These are phyloP conservation scores for Fusarium pininemorale DNA, from an alignment of 2,329 filamentous ascomycete species.

Conservation along the genomic window DNA sequence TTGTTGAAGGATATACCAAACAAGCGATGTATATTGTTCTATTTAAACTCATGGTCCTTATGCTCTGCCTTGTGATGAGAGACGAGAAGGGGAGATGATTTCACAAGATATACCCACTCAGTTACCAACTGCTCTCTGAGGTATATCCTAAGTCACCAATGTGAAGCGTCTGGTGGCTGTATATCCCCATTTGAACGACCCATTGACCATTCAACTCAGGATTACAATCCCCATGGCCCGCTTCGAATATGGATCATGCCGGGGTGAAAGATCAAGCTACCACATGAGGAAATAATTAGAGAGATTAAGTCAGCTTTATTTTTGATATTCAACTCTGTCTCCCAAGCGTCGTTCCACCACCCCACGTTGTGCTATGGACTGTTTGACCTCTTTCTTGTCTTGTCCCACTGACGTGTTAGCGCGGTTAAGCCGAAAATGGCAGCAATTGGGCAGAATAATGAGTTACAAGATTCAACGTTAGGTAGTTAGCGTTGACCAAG, in stretches of 20 bases:
- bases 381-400: neutral
- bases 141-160: neutral
- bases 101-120: neutral
- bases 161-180: neutral
- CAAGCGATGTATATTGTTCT: constrained; percentile 12
- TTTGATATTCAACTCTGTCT: neutral
- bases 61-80: neutral
- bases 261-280: constrained; percentile 2
- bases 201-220: neutral
- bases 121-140: neutral
- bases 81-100: neutral
- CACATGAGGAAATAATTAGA: constrained; percentile 31
- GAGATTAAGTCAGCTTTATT: constrained; percentile 10
- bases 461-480: neutral
- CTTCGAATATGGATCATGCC: neutral
- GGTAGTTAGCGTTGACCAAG: neutral
- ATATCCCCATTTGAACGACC: neutral
- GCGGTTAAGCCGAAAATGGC: constrained; percentile 11
- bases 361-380: constrained; percentile 14
- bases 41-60: neutral
- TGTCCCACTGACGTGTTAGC: constrained; percentile 14
- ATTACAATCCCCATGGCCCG: neutral
- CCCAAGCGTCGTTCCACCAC: constrained; percentile 8
- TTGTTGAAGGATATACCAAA: constrained; percentile 15
- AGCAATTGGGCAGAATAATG: constrained; percentile 22